A percentile compares a stretch with the other conserved stretches of the same genome.
Evolutionary conservation across 202 grass and related monocot genomes (phyloP).

Genomic region (Panicum hallii): DNA sequence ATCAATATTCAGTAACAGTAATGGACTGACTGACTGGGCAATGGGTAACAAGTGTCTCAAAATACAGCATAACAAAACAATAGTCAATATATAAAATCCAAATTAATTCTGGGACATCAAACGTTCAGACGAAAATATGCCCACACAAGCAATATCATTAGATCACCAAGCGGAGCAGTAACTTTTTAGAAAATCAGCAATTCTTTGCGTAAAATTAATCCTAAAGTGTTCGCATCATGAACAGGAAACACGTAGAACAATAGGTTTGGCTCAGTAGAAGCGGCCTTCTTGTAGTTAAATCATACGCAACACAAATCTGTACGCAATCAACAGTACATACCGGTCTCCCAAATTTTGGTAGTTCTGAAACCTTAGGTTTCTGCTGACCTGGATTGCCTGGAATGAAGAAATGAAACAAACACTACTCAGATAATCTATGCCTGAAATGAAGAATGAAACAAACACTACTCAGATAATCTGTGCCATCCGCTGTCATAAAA

Average conservation of each 20-base stretch:
- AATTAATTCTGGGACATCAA: slow-evolving; percentile 5
- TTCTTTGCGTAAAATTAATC: slow-evolving; percentile 6
- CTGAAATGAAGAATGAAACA: slow-evolving; percentile 52
- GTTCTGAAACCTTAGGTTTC: slow-evolving; percentile 86
- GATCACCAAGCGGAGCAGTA: not conserved
- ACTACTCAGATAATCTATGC: slow-evolving; percentile 25
- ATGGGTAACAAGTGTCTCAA: slow-evolving; percentile 10
- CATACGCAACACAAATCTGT: slow-evolving; percentile 3
- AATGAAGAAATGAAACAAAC: slow-evolving; percentile 32
- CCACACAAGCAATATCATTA: not conserved
- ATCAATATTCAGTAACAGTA: slow-evolving; percentile 17
- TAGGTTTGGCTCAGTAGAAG: slow-evolving; percentile 2
- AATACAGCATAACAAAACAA: not conserved
- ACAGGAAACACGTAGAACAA: not conserved
- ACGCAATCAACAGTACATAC: slow-evolving; percentile 51
- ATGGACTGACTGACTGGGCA: slow-evolving; percentile 31
- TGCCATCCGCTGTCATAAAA: not conserved
- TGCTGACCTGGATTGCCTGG: slow-evolving; percentile 96
- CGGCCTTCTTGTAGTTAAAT: not conserved
- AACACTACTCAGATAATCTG: slow-evolving; percentile 6
- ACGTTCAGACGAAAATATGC: not conserved
- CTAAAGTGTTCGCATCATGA: slow-evolving; percentile 11
- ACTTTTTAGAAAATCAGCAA: not conserved
- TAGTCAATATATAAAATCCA: slow-evolving; percentile 21
- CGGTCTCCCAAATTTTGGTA: slow-evolving; percentile 96